phyloP scores from a whole-genome alignment of 2,329 filamentous ascomycete genomes.

The Scedosporium minutisporum region DNA sequence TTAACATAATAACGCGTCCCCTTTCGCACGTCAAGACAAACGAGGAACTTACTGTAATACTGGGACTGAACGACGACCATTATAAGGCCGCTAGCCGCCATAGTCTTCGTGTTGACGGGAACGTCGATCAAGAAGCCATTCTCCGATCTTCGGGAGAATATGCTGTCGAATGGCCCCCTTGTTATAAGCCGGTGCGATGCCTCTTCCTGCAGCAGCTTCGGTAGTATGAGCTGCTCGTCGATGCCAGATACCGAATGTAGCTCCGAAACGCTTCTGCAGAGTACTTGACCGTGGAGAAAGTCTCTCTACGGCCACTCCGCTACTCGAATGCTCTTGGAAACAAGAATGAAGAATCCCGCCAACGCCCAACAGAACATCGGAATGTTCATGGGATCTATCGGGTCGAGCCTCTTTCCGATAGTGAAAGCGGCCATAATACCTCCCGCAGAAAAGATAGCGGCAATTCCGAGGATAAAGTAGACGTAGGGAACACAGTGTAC shows the following conservation, averaged over 20 bases:
- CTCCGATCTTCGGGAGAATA: neutral
- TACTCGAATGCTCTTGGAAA: slow-evolving; percentile 63
- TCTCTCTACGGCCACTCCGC: slow-evolving; percentile 39
- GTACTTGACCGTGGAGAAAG: slow-evolving; percentile 38
- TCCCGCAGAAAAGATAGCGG: too few species aligned
- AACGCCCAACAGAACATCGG: too few species aligned
- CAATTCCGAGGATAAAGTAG: too few species aligned
- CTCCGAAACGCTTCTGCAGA: slow-evolving; percentile 10
- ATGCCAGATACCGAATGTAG: neutral
- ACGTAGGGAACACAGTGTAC: too few species aligned
- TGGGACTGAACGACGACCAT: neutral
- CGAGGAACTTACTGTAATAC: neutral
- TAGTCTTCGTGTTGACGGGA: neutral
- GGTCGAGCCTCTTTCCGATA: too few species aligned
- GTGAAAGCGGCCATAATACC: too few species aligned
- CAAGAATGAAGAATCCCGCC: slow-evolving; percentile 20
- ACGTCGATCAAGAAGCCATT: neutral
- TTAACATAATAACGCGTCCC: too few species aligned
- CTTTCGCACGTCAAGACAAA: neutral
- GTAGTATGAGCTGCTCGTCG: neutral
- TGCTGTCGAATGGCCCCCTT: neutral
- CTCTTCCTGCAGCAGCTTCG: neutral
- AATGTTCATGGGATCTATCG: too few species aligned
- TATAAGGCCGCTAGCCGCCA: neutral
- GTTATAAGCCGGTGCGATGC: neutral